Percentiles rank a stretch among this genome's conserved stretches.
Evolutionary conservation across 1,139 yeast genomes (phyloP).

Genomic region (Hemisphaericaspora xylanilytica): DNA sequence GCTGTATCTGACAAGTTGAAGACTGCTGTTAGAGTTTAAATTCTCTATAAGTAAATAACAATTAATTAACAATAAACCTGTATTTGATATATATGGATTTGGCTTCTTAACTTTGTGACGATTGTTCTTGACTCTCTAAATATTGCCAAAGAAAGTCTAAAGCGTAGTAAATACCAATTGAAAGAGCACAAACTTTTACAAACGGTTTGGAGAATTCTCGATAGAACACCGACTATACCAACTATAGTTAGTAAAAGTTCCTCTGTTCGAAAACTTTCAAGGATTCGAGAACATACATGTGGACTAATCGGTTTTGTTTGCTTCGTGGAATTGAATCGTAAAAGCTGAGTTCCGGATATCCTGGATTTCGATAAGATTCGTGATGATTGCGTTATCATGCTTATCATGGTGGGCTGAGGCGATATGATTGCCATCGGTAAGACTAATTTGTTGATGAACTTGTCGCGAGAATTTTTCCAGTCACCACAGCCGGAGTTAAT

Average conservation of each 20-base stretch:
- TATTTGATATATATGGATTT: not conserved
- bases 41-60: constrained; percentile 8
- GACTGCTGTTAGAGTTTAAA: constrained; percentile 10
- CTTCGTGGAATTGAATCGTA: constrained; percentile 4
- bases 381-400: not conserved
- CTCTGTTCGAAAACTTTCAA: no score
- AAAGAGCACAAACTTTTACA: constrained; percentile 17
- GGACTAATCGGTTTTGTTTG: constrained; percentile 12
- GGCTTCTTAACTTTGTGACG: not conserved
- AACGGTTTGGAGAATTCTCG: constrained; percentile 20
- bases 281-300: constrained; percentile 20
- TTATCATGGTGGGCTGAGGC: constrained; percentile 1
- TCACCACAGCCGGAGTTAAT: no score
- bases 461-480: no score
- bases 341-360: not conserved
- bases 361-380: not conserved
- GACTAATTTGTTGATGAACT: no score
- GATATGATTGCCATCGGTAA: no score
- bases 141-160: constrained; percentile 13
- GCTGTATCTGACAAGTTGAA: constrained; percentile 59
- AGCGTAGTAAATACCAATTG: constrained; percentile 20
- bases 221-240: constrained; percentile 17
- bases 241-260: not conserved
- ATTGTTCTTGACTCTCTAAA: constrained; percentile 9
- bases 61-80: constrained; percentile 1